These are phyloP conservation scores for Candida xyloterini DNA, from an alignment of 805 yeast species.

Conservation along the genomic window DNA sequence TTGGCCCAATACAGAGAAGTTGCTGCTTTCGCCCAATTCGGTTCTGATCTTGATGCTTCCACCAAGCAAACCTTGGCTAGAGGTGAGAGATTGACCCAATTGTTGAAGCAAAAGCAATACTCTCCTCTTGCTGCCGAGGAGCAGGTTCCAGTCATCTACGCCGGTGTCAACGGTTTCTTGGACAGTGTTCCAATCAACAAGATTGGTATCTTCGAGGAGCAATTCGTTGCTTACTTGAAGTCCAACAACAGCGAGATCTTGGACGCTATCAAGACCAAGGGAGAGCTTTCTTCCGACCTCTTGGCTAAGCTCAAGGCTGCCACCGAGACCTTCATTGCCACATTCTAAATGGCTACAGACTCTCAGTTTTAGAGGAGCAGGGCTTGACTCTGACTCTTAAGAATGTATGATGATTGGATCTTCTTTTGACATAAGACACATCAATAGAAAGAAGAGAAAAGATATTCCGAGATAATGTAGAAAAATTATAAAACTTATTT, in stretches of 20 bases:
- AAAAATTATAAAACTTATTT: neutral
- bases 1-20: slow-evolving; percentile 99
- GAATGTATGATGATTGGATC: slow-evolving; percentile 22
- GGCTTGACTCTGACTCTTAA: slow-evolving; percentile 11
- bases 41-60: slow-evolving; percentile 99
- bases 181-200: slow-evolving; percentile 81
- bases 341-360: slow-evolving; percentile 53
- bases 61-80: slow-evolving; percentile 98
- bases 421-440: slow-evolving; percentile 21
- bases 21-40: slow-evolving; percentile 99
- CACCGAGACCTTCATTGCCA: slow-evolving; percentile 88
- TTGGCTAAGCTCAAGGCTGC: slow-evolving; percentile 86
- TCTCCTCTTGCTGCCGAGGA: slow-evolving; percentile 97
- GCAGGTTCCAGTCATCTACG: slow-evolving; percentile 97
- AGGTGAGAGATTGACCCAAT: slow-evolving; percentile 99
- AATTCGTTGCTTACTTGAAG: slow-evolving; percentile 89
- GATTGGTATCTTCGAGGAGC: slow-evolving; percentile 86
- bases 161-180: slow-evolving; percentile 99
- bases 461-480: slow-evolving; percentile 17
- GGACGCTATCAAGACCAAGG: slow-evolving; percentile 79
- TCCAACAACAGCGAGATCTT: slow-evolving; percentile 84
- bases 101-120: slow-evolving; percentile 97
- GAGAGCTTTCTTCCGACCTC: slow-evolving; percentile 85
- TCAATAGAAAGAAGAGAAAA: slow-evolving; percentile 20
- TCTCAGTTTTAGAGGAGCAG: slow-evolving; percentile 18